Base-by-base conservation (phyloP, 192 early-diverging fungal genomes). In the Podochytrium sp. region DNA sequence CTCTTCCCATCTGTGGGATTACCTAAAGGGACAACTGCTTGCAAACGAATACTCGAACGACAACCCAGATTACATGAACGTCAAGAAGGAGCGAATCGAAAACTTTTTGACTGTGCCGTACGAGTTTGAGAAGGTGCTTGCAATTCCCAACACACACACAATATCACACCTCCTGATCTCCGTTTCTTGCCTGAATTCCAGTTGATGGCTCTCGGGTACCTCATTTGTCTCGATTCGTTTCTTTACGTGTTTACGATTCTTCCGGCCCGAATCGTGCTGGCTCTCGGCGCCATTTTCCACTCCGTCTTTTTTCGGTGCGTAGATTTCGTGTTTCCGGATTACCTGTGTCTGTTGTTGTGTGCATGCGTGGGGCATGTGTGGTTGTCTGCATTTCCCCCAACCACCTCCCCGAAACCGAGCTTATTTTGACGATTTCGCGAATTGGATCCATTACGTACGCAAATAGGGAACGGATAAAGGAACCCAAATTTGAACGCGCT, bases 141-240 rank as follows among this genome's bases (percentile, higher is more conserved):
- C 16, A n/a, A n/a, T n/a, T n/a, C n/a, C n/a, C n/a, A n/a, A n/a
- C n/a, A n/a, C n/a, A n/a, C n/a, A n/a, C n/a, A n/a, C n/a, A n/a
- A n/a, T n/a, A n/a, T n/a, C n/a, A n/a, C n/a, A n/a, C n/a, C n/a
- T n/a, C n/a, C n/a, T n/a, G n/a, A n/a, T 30, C 14, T 29, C 23
- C 10, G 42, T 7, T 60, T 23, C 39, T 72, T 63, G 18, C 71
- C 29, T 38, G 34, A 34, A 76, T 65, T 5, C 16, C 41, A 92
- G 91, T 87, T 98, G 66, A 83, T 98, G 85, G 84, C 87, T 30
- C 93, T 98, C 84, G 98, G 98, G 18, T 91, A 91, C 39, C 79
- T 94, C 33, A 91, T 98, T 6, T 97, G 95, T 66, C 79, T 98
- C 38, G 98, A 99, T 75, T 94, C 97, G 16, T 95, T 99, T 68